Conservation (phyloP, 2,329 filamentous ascomycete genomes). For the Dactylellina drechsleri region DNA sequence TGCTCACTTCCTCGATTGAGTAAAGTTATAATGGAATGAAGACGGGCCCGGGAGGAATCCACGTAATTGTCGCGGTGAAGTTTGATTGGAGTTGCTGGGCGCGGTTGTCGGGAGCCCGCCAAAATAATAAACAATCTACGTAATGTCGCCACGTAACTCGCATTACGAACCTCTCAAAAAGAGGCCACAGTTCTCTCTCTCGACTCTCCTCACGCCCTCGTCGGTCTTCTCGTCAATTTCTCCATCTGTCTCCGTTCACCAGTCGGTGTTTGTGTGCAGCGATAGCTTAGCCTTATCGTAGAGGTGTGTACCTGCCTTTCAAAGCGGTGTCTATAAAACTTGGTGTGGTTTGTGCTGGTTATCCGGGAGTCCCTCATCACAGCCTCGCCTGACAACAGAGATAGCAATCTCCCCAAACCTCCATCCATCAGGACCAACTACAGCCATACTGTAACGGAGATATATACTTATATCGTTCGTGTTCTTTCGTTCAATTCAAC, state of each 20-base stretch:
- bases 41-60: neutral
- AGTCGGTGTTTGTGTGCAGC: neutral
- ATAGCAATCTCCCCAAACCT: neutral
- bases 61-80: neutral
- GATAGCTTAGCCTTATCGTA: neutral
- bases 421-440: neutral
- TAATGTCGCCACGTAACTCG: slow-evolving; percentile 50
- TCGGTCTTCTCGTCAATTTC: slow-evolving; percentile 1
- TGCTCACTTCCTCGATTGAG: neutral
- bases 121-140: slow-evolving; percentile 38
- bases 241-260: neutral
- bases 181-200: slow-evolving; percentile 39
- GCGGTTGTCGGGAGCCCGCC: slow-evolving; percentile 32
- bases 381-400: neutral
- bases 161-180: neutral
- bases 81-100: slow-evolving; percentile 34
- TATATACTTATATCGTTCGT: neutral
- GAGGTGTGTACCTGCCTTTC: neutral
- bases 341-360: neutral
- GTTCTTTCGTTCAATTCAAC: neutral
- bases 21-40: neutral
- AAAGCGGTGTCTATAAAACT: neutral
- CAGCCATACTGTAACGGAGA: neutral
- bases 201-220: neutral
- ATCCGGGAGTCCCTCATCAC: neutral